These are phyloP conservation scores for Wallacemonas sp. DNA, from an alignment of 208 protist genomes.

Conservation along the genomic window DNA sequence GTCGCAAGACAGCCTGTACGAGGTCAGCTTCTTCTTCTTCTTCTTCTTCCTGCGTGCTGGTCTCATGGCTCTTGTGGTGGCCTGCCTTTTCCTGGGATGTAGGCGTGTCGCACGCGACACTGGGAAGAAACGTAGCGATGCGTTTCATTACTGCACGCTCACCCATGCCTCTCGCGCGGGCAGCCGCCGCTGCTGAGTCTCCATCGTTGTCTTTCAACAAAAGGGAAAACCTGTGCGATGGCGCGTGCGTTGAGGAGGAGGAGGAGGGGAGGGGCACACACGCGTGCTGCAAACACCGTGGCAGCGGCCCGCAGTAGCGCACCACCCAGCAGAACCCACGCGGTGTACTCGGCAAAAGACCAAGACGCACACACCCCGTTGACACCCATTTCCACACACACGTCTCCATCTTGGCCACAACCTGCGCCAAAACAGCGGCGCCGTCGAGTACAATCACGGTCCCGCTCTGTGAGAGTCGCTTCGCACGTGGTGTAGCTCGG, in stretches of 20 bases:
- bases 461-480: not conserved
- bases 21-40: too few relatives aligned
- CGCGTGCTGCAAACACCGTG: not conserved
- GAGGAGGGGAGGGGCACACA: not conserved
- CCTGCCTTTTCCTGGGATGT: too few relatives aligned
- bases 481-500: not conserved
- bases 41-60: too few relatives aligned
- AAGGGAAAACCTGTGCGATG: too few relatives aligned
- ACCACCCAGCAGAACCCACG: conserved; percentile 24
- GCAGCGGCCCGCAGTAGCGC: conserved; percentile 7
- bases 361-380: conserved; percentile 9
- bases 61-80: too few relatives aligned
- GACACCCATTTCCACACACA: conserved; percentile 36
- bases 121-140: too few relatives aligned
- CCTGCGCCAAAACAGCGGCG: conserved; percentile 25
- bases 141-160: too few relatives aligned
- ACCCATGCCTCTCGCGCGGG: too few relatives aligned
- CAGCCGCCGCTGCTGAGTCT: too few relatives aligned
- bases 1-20: not conserved
- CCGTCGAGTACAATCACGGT: conserved; percentile 2
- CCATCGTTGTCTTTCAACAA: too few relatives aligned
- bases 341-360: conserved; percentile 3
- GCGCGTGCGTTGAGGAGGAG: not conserved
- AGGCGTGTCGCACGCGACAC: too few relatives aligned
- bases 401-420: conserved; percentile 32